Evolutionary conservation across 2,329 filamentous ascomycete genomes (phyloP), one percentile per base, ranked within the genome.

Genomic region (Lojkania enalia): DNA sequence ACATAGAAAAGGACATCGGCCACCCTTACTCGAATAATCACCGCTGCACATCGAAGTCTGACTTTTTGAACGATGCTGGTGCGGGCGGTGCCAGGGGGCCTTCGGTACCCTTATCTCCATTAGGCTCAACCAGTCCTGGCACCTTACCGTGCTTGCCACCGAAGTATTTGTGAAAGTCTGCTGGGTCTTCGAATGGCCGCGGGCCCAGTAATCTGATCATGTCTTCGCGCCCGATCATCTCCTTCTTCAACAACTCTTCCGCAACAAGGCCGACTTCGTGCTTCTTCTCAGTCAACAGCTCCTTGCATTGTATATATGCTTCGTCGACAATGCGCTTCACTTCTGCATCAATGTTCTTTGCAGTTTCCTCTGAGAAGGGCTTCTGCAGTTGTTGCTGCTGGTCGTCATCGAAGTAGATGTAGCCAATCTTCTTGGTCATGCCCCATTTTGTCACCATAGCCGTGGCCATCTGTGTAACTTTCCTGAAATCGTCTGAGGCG

Each of bases 371-470:
- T 16, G 90, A 92, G 74, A 97, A 99, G 0, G 94, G 94, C 77
- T 99, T 99, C 67, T 91, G 85, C 48, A 96, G 74, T 64, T 88
- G 85, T 67, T 88, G 87, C 52, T 87, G 81, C 63, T 90, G 80
- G 66, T 88, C 87, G 56, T 86, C 82, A 61, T 94, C 87, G 71
- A 92, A 99, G 77, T 95, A 88, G 52, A 99, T 79, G 54, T 91
- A 91, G 20, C 92, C 92, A 35, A 99, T 86, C 75, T 95, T 95
- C 57, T 88, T 83, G 30, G 88, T 95, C 94, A 99, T 99, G 57
- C 94, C 94, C 86, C 90, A 99, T 70, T 96, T 89, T n/a, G 92
- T 99, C 20, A 99, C 94, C 94, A 99, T 99, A 51, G 88, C 86
- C 14, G 88, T 95, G 3, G 94, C 95, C 87, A 96, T 92, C 44